Base-by-base conservation (phyloP, 2,329 filamentous ascomycete genomes). In the Fusarium sp. region DNA sequence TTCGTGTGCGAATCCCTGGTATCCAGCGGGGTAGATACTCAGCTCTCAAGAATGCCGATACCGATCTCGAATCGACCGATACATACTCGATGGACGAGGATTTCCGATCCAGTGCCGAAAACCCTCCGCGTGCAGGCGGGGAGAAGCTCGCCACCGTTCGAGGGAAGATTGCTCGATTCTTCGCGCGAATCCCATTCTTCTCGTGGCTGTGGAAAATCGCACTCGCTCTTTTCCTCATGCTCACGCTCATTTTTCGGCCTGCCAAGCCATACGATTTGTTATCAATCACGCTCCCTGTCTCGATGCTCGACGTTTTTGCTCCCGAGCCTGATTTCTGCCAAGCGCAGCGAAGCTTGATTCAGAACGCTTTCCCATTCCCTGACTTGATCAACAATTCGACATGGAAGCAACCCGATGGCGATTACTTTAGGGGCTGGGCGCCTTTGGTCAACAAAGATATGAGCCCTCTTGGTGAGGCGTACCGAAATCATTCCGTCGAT, bases 381-480 rank as follows among this genome's bases (percentile, higher is more conserved):
- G 68, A 78, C 5, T 71, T 82, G 5, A 53, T 81, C 26, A 57
- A 70, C n/a, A 72, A 71, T 20, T 36, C 48, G 9, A 61, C 38
- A 12, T 82, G 80, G 79, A 76, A 78, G 30, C 33, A 73, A 10
- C 69, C 78, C 6, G 53, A 68, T 3, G 79, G 78, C 3, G 61
- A 79, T 24, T 81, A 79, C 57, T 81, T 76, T 63, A 82, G 77
- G 65, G 80, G 80, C 13, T 82, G 80, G 80, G 79, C 79, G 0
- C 80, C 80, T 10, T 71, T 75, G 8, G 20, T 39, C 6, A 61
- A 75, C 26, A 70, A 61, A 22, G 51, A 31, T 3, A 48, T 65
- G 50, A 81, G 77, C 50, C 51, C 74, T 24, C 59, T 79, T 7
- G 71, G 73, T 6, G 55, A 71, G 35, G 58, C 68, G 2, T 82